phyloP scores from a whole-genome alignment of 371 early-diverging fungal genomes.

The Mortierella sp. region DNA sequence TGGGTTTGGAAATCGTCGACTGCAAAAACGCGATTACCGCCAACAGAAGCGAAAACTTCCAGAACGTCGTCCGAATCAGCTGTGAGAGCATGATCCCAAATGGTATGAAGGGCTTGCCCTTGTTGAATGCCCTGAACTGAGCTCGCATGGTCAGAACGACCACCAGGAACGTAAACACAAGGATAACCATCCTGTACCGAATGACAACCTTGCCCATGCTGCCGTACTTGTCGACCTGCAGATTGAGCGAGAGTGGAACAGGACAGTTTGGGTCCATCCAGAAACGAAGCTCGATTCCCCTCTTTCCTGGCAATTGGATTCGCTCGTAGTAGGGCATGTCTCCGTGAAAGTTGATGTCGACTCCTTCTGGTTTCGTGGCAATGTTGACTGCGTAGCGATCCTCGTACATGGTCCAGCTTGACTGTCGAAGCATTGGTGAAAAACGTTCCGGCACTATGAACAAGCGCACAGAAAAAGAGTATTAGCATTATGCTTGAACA shows the following conservation, averaged over 20 bases:
- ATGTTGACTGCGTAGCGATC: conserved; percentile 76
- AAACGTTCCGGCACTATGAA: conserved; percentile 53
- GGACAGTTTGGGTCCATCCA: conserved; percentile 78
- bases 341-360: conserved; percentile 80
- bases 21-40: conserved; percentile 43
- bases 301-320: conserved; percentile 52
- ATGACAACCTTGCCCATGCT: conserved; percentile 80
- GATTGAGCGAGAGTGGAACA: conserved; percentile 64
- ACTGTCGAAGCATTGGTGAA: conserved; percentile 75
- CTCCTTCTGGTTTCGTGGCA: conserved; percentile 36
- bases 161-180: conserved; percentile 76
- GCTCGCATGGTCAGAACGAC: conserved; percentile 70
- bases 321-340: conserved; percentile 73
- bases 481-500: background rate
- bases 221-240: conserved; percentile 80
- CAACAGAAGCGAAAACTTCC: conserved; percentile 40
- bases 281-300: conserved; percentile 75
- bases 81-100: conserved; percentile 41
- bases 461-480: background rate
- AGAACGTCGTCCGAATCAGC: conserved; percentile 39
- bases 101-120: conserved; percentile 54
- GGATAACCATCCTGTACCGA: conserved; percentile 79
- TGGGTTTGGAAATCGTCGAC: conserved; percentile 29
- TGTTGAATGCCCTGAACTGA: conserved; percentile 76
- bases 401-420: conserved; percentile 79